These are phyloP conservation scores for Abrus pulchellus DNA, from an alignment of 306 rosid genomes.

Conservation along the genomic window DNA sequence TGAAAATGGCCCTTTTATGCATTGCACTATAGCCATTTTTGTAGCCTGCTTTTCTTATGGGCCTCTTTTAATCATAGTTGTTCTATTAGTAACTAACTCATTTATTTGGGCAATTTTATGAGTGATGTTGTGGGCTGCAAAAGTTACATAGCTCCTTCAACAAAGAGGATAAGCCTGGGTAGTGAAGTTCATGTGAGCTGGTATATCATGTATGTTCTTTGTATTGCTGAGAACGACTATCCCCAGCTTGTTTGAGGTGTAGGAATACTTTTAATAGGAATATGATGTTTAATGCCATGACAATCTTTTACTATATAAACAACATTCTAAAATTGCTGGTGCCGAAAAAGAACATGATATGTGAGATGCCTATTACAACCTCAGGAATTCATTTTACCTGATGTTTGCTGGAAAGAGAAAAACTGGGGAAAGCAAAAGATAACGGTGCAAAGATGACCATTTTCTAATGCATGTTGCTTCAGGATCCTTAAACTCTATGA, in stretches of 20 bases:
- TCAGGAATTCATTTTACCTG: background rate
- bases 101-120: background rate
- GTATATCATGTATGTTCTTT: background rate
- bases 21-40: background rate
- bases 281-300: background rate
- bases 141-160: background rate
- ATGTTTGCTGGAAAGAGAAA: background rate
- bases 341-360: background rate
- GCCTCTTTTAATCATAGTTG: constrained; percentile 25
- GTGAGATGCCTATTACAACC: background rate
- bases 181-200: constrained; percentile 22
- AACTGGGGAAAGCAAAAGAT: background rate
- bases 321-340: constrained; percentile 9
- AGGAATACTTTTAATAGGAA: constrained; percentile 11
- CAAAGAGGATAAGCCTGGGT: background rate
- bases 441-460: background rate
- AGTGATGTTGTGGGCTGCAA: constrained; percentile 3
- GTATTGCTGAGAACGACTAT: constrained; percentile 34
- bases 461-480: constrained; percentile 1
- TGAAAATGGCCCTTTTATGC: constrained; percentile 13
- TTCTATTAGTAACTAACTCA: constrained; percentile 7
- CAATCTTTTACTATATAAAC: constrained; percentile 19
- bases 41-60: constrained; percentile 20
- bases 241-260: constrained; percentile 3
- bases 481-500: background rate